Percentiles rank a stretch among this genome's conserved stretches.
phyloP scores from a whole-genome alignment of 257 asterid genomes.

The Fraxinus americana region DNA sequence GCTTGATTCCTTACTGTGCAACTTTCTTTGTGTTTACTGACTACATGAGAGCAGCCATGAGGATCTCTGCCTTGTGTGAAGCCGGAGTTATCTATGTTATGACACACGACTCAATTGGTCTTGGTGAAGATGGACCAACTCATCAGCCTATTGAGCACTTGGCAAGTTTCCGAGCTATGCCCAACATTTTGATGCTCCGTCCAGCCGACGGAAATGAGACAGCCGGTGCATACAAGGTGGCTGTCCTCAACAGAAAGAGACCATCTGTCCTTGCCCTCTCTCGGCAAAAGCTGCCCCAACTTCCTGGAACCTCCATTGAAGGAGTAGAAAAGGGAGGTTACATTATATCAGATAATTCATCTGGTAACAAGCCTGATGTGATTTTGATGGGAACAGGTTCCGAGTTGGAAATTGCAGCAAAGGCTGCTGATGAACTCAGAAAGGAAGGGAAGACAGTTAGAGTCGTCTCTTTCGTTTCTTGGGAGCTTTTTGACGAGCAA shows the following conservation, averaged over 20 bases:
- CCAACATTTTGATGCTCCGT: conserved; percentile 11
- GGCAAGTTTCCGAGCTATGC: conserved; percentile 11
- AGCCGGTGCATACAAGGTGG: conserved; percentile 20
- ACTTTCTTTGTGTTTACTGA: conserved; percentile 14
- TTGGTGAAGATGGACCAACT: conserved; percentile 21
- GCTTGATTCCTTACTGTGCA: conserved; percentile 6
- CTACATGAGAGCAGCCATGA: conserved; percentile 9
- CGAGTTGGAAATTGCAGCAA: conserved; percentile 8
- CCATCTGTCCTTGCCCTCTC: conserved; percentile 7
- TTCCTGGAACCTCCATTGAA: conserved; percentile 10
- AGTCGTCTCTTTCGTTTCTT: conserved; percentile 8
- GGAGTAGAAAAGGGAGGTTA: conserved; percentile 16
- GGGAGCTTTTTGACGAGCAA: conserved; percentile 19
- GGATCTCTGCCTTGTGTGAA: neutral
- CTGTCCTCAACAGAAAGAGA: neutral
- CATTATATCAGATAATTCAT: conserved; percentile 5
- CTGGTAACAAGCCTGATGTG: conserved; percentile 11
- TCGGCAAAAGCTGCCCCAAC: conserved; percentile 12
- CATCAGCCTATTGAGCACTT: conserved; percentile 21
- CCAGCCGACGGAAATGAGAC: conserved; percentile 21
- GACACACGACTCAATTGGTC: conserved; percentile 19
- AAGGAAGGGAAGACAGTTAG: conserved; percentile 12
- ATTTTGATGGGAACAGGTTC: conserved; percentile 12
- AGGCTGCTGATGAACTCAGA: conserved; percentile 15
- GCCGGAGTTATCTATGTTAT: conserved; percentile 5